phyloP scores from a whole-genome alignment of 805 yeast genomes.

The Kuraishia piskuri region DNA sequence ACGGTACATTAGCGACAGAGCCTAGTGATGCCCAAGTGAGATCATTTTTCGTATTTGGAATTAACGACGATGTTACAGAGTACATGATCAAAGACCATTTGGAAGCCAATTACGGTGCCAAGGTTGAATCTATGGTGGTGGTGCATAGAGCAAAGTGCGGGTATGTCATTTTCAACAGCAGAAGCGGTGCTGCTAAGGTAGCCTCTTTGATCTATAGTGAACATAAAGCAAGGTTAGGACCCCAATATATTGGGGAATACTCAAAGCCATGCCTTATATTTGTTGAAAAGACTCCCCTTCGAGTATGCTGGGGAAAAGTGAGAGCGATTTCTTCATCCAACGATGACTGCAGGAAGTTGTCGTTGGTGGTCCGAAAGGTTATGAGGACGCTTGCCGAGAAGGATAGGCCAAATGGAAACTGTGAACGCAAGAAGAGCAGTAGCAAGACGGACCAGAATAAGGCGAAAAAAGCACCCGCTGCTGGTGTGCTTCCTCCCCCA shows the following conservation, averaged over 20 bases:
- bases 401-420: not conserved
- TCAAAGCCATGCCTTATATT: not conserved
- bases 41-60: slow-evolving; percentile 70
- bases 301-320: slow-evolving; percentile 1
- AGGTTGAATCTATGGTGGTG: slow-evolving; percentile 37
- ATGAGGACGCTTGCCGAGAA: slow-evolving; percentile 2
- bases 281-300: not conserved
- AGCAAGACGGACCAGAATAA: not conserved
- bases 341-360: not conserved
- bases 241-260: not conserved
- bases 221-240: not conserved
- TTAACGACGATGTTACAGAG: slow-evolving; percentile 59
- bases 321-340: not conserved
- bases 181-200: slow-evolving; percentile 42
- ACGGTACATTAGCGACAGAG: slow-evolving; percentile 37
- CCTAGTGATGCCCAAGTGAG: slow-evolving; percentile 33
- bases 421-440: not conserved
- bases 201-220: slow-evolving; percentile 14
- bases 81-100: slow-evolving; percentile 47
- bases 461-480: not conserved
- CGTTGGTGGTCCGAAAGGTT: not conserved
- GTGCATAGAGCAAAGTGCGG: slow-evolving; percentile 59
- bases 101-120: slow-evolving; percentile 29
- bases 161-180: slow-evolving; percentile 41
- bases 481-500: not conserved